A percentile compares a stretch with the other conserved stretches of the same genome.
These are phyloP conservation scores for Didymellaceae sp. DNA, from an alignment of 2,329 filamentous ascomycete genomes.

Conservation along the genomic window DNA sequence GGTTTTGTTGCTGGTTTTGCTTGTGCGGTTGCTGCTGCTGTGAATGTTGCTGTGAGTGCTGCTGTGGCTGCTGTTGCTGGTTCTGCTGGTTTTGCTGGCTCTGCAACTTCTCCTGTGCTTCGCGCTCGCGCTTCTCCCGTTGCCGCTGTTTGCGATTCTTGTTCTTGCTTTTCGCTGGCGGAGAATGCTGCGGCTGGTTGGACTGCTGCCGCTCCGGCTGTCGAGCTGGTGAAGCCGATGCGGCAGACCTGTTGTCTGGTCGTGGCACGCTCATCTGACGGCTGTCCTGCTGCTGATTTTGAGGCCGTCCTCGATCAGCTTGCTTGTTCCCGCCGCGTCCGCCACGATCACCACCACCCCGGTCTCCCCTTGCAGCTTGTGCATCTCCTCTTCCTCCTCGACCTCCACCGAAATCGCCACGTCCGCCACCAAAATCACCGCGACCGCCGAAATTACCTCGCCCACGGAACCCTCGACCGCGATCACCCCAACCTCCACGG, in stretches of 20 bases:
- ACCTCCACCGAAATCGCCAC: conserved; percentile 31
- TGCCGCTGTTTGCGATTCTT: conserved; percentile 41
- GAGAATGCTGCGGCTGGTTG: conserved; percentile 28
- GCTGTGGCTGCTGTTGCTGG: conserved; percentile 17
- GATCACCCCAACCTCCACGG: conserved; percentile 44
- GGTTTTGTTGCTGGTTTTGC: conserved; percentile 19
- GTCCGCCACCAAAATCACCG: conserved; percentile 22
- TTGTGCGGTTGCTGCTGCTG: conserved; percentile 20
- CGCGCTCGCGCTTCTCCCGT: conserved; percentile 37
- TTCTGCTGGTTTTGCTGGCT: conserved; percentile 12
- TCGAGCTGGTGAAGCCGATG: conserved; percentile 37
- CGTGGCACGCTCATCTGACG: conserved; percentile 24
- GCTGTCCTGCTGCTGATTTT: conserved; percentile 35
- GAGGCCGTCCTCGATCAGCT: conserved; percentile 31
- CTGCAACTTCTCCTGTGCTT: conserved; percentile 25
- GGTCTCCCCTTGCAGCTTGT: conserved; percentile 10
- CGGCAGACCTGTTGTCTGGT: conserved; percentile 25
- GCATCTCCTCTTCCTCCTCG: conserved; percentile 32
- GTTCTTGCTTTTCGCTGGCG: conserved; percentile 34
- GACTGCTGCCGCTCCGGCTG: conserved; percentile 27
- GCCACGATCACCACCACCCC: conserved; percentile 31
- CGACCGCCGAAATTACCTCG: conserved; percentile 36
- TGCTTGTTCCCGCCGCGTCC: conserved; percentile 39
- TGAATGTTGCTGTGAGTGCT: conserved; percentile 11
- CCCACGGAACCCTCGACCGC: conserved; percentile 46